A percentile compares a stretch with the other conserved stretches of the same genome.
phyloP scores from a whole-genome alignment of 163 green algal genomes.

The Prototheca wickerhamii region DNA sequence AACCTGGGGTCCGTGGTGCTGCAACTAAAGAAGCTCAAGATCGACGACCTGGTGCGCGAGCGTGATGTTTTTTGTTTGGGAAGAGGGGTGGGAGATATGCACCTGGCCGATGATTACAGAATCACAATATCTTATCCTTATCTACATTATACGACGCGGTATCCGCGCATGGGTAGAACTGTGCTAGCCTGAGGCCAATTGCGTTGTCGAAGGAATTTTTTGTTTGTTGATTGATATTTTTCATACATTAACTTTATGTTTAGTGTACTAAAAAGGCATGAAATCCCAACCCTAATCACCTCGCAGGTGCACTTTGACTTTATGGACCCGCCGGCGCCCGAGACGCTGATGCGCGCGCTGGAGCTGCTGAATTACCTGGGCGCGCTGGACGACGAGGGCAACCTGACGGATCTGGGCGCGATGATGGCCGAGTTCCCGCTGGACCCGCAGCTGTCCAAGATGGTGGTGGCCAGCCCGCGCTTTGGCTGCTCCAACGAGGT shows the following conservation, averaged over 20 bases:
- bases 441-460: conserved; percentile 97
- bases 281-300: neutral
- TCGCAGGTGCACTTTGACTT: conserved; percentile 98
- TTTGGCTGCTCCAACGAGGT: conserved; percentile 98
- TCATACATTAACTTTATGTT: neutral
- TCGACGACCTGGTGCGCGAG: conserved; percentile 88
- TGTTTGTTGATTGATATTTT: conserved; percentile 3
- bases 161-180: conserved; percentile 30
- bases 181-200: conserved; percentile 7
- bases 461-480: conserved; percentile 83
- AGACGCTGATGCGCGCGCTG: conserved; percentile 97
- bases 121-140: conserved; percentile 35
- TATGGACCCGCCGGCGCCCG: conserved; percentile 98
- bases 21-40: conserved; percentile 98
- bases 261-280: neutral
- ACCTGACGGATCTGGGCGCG: conserved; percentile 76
- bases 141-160: conserved; percentile 40
- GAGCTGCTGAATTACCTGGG: conserved; percentile 99
- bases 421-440: conserved; percentile 97
- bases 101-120: neutral
- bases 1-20: conserved; percentile 96
- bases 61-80: neutral
- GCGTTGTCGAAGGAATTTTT: neutral
- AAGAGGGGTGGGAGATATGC: conserved; percentile 1
- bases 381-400: conserved; percentile 94